Evolutionary conservation across 1,284 basidiomycete genomes (phyloP).

Genomic region (Sanghuangporus weigelae): DNA sequence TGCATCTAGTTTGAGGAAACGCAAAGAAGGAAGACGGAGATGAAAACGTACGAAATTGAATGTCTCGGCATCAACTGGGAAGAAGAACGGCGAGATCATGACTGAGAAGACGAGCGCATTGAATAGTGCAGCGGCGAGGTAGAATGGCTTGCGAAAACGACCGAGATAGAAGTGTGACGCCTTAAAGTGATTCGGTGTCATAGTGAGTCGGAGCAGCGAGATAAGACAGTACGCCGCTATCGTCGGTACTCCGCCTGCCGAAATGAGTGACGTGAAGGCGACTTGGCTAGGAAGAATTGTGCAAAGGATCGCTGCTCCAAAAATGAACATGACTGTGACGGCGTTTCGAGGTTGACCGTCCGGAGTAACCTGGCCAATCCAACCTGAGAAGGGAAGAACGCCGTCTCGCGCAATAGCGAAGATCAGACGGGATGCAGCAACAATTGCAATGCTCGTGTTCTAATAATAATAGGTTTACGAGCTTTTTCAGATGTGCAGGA

Average conservation of each 20-base stretch:
- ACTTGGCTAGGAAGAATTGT: constrained; percentile 82
- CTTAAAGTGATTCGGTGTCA: constrained; percentile 73
- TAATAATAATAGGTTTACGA: constrained; percentile 25
- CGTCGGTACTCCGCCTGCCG: constrained; percentile 75
- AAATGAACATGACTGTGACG: constrained; percentile 75
- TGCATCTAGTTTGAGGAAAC: not conserved
- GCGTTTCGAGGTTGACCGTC: constrained; percentile 75
- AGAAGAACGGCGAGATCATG: constrained; percentile 60
- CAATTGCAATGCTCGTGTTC: constrained; percentile 81
- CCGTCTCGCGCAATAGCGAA: constrained; percentile 87
- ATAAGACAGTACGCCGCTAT: constrained; percentile 82
- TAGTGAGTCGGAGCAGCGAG: constrained; percentile 59
- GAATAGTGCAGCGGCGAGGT: constrained; percentile 61
- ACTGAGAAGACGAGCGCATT: constrained; percentile 71
- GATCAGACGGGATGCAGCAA: constrained; percentile 79
- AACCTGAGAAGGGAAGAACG: constrained; percentile 72
- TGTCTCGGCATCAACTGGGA: constrained; percentile 64
- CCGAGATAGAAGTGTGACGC: constrained; percentile 69
- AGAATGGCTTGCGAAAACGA: constrained; percentile 59
- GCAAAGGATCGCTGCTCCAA: constrained; percentile 67
- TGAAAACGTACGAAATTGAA: constrained; percentile 73
- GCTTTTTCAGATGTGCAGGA: not conserved
- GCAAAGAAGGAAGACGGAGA: not conserved
- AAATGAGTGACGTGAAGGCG: constrained; percentile 81
- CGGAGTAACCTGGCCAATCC: constrained; percentile 70